Conservation (phyloP, 305 asterid species). For the Salvia sclarea region DNA sequence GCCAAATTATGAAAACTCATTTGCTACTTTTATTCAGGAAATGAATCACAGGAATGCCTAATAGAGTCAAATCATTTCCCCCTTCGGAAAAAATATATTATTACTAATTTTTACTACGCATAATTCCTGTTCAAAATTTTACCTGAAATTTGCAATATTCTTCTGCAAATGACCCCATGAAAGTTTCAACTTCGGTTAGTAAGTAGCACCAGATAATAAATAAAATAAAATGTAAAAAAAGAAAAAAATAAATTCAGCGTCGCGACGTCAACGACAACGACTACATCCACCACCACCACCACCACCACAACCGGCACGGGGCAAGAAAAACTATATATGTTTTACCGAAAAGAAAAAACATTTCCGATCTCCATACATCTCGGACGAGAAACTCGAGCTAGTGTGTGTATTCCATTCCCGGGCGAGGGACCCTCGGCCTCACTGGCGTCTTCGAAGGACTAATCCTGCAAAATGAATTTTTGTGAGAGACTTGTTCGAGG, state of each 20-base stretch:
- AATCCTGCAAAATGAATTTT: constrained; percentile 45
- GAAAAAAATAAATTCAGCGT: neutral
- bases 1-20: too few species aligned
- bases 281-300: neutral
- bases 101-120: too few species aligned
- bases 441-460: constrained; percentile 65
- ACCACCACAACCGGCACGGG: too few species aligned
- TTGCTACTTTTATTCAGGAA: too few species aligned
- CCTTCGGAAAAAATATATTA: too few species aligned
- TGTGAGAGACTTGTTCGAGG: constrained; percentile 1
- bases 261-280: neutral
- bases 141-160: neutral
- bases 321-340: constrained; percentile 29
- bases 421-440: constrained; percentile 47
- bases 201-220: neutral
- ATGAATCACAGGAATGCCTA: too few species aligned
- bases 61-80: too few species aligned
- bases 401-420: constrained; percentile 34
- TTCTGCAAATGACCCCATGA: neutral
- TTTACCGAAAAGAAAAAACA: constrained; percentile 27
- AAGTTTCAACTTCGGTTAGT: neutral
- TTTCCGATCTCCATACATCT: constrained; percentile 20
- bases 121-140: too few species aligned
- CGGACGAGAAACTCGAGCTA: constrained; percentile 10
- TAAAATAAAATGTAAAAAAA: neutral